Conservation (phyloP, 164 flowering plant genomes). For the Malania oleifera region DNA sequence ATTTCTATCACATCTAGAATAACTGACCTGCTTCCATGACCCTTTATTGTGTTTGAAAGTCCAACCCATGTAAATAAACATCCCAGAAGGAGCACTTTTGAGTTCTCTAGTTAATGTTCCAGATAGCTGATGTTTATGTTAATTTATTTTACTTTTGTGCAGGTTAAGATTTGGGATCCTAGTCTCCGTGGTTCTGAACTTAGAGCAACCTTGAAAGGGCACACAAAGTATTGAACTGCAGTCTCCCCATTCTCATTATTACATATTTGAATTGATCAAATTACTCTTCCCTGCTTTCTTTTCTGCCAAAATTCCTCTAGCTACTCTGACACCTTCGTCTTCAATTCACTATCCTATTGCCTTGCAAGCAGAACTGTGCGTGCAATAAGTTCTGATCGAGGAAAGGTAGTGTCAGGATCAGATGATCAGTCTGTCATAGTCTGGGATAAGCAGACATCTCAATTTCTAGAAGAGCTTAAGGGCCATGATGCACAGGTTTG, state of each 20-base stretch:
- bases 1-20: too few relatives aligned
- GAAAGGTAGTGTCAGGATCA: conserved; percentile 90
- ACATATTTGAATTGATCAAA: too few relatives aligned
- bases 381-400: conserved; percentile 90
- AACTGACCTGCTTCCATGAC: too few relatives aligned
- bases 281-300: neutral
- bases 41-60: too few relatives aligned
- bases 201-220: conserved; percentile 83
- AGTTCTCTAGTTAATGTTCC: too few relatives aligned
- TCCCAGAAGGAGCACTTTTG: too few relatives aligned
- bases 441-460: conserved; percentile 96
- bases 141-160: conserved; percentile 15
- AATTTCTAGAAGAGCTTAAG: conserved; percentile 87
- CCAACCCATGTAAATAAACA: too few relatives aligned
- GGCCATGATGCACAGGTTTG: conserved; percentile 89
- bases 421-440: conserved; percentile 90
- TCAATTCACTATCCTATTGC: neutral
- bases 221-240: conserved; percentile 47
- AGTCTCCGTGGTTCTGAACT: conserved; percentile 95
- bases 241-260: neutral
- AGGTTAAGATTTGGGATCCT: conserved; percentile 99
- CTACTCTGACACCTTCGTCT: neutral
- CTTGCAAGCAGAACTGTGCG: conserved; percentile 65
- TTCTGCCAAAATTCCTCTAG: neutral
- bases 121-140: neutral